Evolutionary conservation across 345 rosid species (phyloP).

Genomic region (Moringa oleifera): DNA sequence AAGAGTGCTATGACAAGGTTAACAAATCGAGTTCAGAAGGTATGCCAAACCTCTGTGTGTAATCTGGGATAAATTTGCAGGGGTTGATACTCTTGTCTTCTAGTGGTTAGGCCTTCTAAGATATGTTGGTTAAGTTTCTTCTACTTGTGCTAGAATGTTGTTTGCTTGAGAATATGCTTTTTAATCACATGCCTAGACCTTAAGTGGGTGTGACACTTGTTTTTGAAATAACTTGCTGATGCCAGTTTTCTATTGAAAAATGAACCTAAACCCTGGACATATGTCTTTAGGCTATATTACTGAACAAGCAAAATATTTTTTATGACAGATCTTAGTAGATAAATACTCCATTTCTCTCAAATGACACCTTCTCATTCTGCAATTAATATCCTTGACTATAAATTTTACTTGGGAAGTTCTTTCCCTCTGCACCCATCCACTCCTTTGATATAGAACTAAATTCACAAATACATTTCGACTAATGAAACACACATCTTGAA

Average conservation of each 20-base stretch:
- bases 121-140: background rate
- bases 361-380: too few relatives aligned
- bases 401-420: background rate
- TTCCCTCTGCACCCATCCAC: background rate
- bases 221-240: background rate
- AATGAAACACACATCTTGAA: too few relatives aligned
- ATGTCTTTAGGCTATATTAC: too few relatives aligned
- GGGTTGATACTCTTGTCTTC: background rate
- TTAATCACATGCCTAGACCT: background rate
- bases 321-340: background rate
- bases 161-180: background rate
- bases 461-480: background rate
- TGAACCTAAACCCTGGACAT: too few relatives aligned
- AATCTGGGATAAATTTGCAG: background rate
- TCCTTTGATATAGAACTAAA: background rate
- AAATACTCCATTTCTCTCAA: too few relatives aligned
- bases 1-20: slow-evolving; percentile 60
- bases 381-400: too few relatives aligned
- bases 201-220: background rate
- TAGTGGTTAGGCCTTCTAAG: background rate
- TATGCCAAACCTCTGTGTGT: slow-evolving; percentile 13
- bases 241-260: background rate
- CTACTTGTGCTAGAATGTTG: background rate
- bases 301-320: too few relatives aligned
- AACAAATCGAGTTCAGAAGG: slow-evolving; percentile 53